Conservation (phyloP, 208 protist species). For the Sergeia podlipaevii region DNA sequence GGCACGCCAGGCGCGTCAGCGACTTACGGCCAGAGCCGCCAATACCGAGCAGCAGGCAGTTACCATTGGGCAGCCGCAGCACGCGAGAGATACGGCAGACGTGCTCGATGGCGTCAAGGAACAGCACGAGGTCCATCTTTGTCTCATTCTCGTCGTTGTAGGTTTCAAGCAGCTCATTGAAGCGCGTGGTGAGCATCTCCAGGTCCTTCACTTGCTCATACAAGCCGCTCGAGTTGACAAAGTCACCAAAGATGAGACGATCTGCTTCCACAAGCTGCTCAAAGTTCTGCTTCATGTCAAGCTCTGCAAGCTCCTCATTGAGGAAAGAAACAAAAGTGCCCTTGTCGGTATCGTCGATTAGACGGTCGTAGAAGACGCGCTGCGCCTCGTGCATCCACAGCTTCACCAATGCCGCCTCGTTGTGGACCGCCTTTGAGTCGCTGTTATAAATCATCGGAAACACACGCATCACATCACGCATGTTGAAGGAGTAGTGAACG, state of each 20-base stretch:
- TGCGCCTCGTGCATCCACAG: constrained; percentile 97
- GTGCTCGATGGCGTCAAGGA: constrained; percentile 96
- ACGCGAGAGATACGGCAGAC: constrained; percentile 95
- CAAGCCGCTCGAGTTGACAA: constrained; percentile 65
- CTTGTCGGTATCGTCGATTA: constrained; percentile 90
- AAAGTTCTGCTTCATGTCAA: constrained; percentile 67
- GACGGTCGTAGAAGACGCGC: constrained; percentile 95
- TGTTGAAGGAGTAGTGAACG: constrained; percentile 99
- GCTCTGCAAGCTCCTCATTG: constrained; percentile 49
- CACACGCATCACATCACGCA: constrained; percentile 97
- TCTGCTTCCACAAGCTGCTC: constrained; percentile 48
- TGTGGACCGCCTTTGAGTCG: constrained; percentile 61
- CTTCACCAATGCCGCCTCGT: constrained; percentile 56
- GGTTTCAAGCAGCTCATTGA: constrained; percentile 81
- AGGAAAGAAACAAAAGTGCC: constrained; percentile 71
- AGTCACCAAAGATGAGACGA: constrained; percentile 94
- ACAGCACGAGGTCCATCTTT: constrained; percentile 95
- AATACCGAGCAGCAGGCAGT: constrained; percentile 96
- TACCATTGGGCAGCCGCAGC: constrained; percentile 92
- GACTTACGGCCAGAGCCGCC: constrained; percentile 97
- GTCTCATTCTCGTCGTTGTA: constrained; percentile 95
- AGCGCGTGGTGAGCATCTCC: constrained; percentile 48
- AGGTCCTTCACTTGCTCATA: constrained; percentile 94
- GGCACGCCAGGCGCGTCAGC: constrained; percentile 93
- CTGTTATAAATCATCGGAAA: constrained; percentile 94